Conservation (phyloP, 192 early-diverging fungal genomes). For the Rhizoclosmatium sp. region DNA sequence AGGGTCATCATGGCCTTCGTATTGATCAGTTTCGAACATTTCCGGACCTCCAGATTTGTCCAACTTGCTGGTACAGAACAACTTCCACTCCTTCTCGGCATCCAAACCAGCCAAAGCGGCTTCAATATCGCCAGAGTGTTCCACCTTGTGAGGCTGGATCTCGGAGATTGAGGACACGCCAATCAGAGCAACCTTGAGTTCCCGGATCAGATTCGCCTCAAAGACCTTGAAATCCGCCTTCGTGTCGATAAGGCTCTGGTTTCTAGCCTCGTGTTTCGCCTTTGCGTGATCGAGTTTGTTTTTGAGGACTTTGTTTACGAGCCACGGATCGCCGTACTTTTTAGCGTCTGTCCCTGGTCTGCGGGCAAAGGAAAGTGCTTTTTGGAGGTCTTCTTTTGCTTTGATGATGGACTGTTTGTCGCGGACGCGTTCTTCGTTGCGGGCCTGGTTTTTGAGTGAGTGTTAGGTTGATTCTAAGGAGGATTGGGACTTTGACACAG, state of each 20-base stretch:
- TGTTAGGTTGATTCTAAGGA: background rate
- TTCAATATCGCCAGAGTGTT: background rate
- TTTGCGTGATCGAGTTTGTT: constrained; percentile 2
- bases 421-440: constrained; percentile 11
- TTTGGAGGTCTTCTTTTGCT: background rate
- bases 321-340: constrained; percentile 16
- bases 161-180: constrained; percentile 13
- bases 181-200: constrained; percentile 28
- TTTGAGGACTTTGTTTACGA: constrained; percentile 19
- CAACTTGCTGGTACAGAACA: constrained; percentile 10
- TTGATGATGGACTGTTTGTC: constrained; percentile 28
- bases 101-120: constrained; percentile 18
- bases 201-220: constrained; percentile 23
- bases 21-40: constrained; percentile 26
- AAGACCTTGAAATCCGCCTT: constrained; percentile 32
- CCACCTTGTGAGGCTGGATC: background rate
- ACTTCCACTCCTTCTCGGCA: constrained; percentile 27
- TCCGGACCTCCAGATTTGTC: background rate
- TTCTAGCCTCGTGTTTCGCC: constrained; percentile 7
- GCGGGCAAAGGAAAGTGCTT: constrained; percentile 15
- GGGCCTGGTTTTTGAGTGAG: background rate
- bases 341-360: constrained; percentile 4
- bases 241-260: background rate
- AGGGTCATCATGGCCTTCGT: constrained; percentile 32
- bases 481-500: background rate